Conservation (phyloP, 441 rosid species). For the Arabidopsis hybrid region DNA sequence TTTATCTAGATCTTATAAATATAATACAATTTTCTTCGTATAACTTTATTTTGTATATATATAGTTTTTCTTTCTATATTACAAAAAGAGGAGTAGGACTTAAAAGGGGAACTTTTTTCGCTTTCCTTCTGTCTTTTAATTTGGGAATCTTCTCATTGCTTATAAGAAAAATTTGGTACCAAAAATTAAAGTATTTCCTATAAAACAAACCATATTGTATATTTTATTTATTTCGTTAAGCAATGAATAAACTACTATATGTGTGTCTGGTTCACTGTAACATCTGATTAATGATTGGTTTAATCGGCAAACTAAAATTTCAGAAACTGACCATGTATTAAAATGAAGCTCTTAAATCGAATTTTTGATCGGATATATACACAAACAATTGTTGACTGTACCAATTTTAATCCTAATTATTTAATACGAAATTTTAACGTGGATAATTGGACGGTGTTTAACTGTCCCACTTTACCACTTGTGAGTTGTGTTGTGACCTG, state of each 20-base stretch:
- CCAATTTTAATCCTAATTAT: neutral
- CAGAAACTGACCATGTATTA: slow-evolving; percentile 17
- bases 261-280: slow-evolving; percentile 2
- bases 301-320: neutral
- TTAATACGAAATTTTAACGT: neutral
- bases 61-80: neutral
- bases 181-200: slow-evolving; percentile 5
- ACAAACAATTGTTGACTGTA: no score
- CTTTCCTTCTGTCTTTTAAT: slow-evolving; percentile 46
- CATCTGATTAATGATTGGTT: slow-evolving; percentile 23
- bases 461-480: slow-evolving; percentile 38
- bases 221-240: neutral
- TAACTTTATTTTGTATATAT: slow-evolving; percentile 15
- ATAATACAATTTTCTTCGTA: slow-evolving; percentile 25
- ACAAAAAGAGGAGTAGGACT: slow-evolving; percentile 45
- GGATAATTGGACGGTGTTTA: slow-evolving; percentile 25
- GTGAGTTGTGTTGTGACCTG: slow-evolving; percentile 21
- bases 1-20: slow-evolving; percentile 42
- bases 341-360: neutral
- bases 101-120: slow-evolving; percentile 43
- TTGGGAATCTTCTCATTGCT: slow-evolving; percentile 50
- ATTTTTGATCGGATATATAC: neutral
- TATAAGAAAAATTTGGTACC: slow-evolving; percentile 33
- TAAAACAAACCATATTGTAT: neutral
- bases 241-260: neutral